These are phyloP conservation scores for Hypholoma fasciculare DNA, from an alignment of 768 basidiomycete species.

Conservation along the genomic window DNA sequence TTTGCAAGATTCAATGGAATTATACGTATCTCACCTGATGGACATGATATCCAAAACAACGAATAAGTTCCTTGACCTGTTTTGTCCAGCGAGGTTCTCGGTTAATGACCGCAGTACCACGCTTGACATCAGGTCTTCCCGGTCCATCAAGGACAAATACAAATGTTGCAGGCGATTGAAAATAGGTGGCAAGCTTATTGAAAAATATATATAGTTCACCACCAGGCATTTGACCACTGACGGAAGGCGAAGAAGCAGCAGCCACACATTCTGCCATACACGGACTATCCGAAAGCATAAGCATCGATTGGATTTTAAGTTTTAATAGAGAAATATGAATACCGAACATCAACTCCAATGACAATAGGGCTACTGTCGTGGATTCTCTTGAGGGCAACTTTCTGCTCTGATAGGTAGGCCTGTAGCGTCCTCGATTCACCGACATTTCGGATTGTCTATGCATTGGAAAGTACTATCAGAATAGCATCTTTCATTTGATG, in stretches of 20 bases:
- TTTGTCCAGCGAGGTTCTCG: background rate
- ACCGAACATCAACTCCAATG: too few relatives aligned
- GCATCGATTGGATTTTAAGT: too few relatives aligned
- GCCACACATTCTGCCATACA: slow-evolving; percentile 8
- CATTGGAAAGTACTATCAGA: too few relatives aligned
- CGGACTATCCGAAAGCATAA: background rate
- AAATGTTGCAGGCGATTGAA: slow-evolving; percentile 1
- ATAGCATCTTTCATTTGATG: too few relatives aligned
- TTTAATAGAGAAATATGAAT: too few relatives aligned
- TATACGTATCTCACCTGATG: slow-evolving; percentile 7
- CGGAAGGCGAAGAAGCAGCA: background rate
- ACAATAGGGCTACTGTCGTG: too few relatives aligned
- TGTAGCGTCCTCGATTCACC: too few relatives aligned
- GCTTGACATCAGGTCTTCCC: slow-evolving; percentile 4
- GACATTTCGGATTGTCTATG: too few relatives aligned
- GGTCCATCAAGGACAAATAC: slow-evolving; percentile 15
- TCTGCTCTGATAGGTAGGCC: too few relatives aligned
- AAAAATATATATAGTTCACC: slow-evolving; percentile 6
- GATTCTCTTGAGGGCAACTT: too few relatives aligned
- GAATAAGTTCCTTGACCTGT: slow-evolving; percentile 1
- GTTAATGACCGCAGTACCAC: background rate
- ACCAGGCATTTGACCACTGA: background rate
- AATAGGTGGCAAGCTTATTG: background rate
- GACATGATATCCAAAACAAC: slow-evolving; percentile 4
- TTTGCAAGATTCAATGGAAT: too few relatives aligned